Base-by-base conservation (phyloP, 2,329 filamentous ascomycete species). In the Cladosporium sp. region DNA sequence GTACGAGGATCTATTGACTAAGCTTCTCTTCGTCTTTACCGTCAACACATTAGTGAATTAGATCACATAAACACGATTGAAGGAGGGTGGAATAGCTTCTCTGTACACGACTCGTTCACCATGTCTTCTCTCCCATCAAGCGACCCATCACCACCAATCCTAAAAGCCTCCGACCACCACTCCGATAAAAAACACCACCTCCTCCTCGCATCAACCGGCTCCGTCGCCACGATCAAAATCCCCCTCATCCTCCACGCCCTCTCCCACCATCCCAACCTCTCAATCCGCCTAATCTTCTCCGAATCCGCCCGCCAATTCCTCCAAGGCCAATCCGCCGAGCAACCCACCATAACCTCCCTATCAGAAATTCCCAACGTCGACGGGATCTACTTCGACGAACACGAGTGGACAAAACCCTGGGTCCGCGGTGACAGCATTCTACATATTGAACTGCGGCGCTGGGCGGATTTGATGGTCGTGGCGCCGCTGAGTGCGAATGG, bases 161-260 rank as follows among this genome's bases (percentile, higher is more conserved):
- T 79, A 63, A 70, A 69, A 48, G 76, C 78, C 58, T 69, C 76
- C 11, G 73, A 78, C 49, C 74, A 79, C 66, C 67, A 75, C 25
- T 73, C 78, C 58, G 86, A 88, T 71, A 76, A 77, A 21, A 87
- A 86, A 72, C 78, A 78, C 14, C 88, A 91, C 73, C 80, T 91
- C 60, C 82, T 92, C 18, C 82, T 92, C 49, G 87, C 86, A 43
- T 86, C 87, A 46, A 88, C 85, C 34, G 89, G 89, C 58, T 89
- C 90, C 0, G 92, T 96, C n/a, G 93, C 93, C 16, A 92, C 91
- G 7, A 96, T 97, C 74, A 97, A 97, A 75, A 77, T 84, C 65
- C 81, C 82, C 1, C 75, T 77, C 64, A 83, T 84, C 57, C 73
- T 83, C 48, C 73, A 79, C 21, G 83, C 87, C 1, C 84, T 93